A percentile compares a stretch with the other conserved stretches of the same genome.
phyloP scores from a whole-genome alignment of 495 filamentous ascomycete genomes.

The Tetracladium marchalianum region DNA sequence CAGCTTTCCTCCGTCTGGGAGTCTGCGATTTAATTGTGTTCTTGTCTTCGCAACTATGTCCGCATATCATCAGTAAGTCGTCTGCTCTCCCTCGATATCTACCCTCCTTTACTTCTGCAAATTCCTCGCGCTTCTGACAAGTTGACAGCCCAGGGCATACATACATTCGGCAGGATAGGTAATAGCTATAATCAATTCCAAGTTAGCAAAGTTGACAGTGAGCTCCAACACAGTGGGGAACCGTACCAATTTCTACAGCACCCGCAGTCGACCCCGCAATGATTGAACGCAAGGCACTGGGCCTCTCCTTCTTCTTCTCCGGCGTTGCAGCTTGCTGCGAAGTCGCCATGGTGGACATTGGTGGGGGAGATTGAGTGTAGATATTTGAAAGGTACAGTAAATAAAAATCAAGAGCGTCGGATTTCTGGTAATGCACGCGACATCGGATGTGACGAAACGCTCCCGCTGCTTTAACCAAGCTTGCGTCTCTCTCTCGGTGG shows the following conservation, averaged over 20 bases:
- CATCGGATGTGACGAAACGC: too few species aligned
- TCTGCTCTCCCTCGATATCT: background rate
- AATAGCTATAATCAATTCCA: conserved; percentile 51
- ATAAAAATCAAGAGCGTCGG: too few species aligned
- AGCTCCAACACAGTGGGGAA: background rate
- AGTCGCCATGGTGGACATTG: conserved; percentile 10
- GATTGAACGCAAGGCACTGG: conserved; percentile 75
- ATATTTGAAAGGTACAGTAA: too few species aligned
- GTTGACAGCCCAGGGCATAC: conserved; percentile 6
- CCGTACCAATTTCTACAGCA: conserved; percentile 82
- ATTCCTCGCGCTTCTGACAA: background rate
- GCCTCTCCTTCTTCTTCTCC: conserved; percentile 38
- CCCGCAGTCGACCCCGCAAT: conserved; percentile 84
- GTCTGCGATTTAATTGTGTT: conserved; percentile 80
- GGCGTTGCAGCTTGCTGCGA: conserved; percentile 3
- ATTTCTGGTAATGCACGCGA: too few species aligned
- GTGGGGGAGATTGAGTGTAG: background rate
- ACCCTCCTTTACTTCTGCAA: background rate
- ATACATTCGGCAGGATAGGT: conserved; percentile 96
- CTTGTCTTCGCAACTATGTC: conserved; percentile 80
- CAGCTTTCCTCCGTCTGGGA: conserved; percentile 75
- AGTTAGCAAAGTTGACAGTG: background rate
- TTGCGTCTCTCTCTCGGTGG: too few species aligned
- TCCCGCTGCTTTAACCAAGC: too few species aligned
- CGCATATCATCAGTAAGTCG: conserved; percentile 2